A percentile compares a stretch with the other conserved stretches of the same genome.
These are phyloP conservation scores for Plasmodium vivax DNA, from an alignment of 169 alveolate genomes.

Conservation along the genomic window DNA sequence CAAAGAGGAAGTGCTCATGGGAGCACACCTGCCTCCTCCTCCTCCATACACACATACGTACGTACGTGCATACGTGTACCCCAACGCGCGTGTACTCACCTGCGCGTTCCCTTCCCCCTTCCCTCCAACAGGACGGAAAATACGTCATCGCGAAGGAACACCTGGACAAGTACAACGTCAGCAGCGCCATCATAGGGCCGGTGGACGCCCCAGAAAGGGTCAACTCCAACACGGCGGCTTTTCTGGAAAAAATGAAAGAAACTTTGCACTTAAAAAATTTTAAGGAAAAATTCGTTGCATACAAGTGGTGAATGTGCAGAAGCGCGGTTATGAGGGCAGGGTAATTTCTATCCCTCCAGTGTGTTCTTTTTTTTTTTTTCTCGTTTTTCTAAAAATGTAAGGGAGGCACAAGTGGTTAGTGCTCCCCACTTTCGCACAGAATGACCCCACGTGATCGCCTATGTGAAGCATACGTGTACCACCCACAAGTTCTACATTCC, in stretches of 20 bases:
- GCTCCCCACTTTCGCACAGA: neutral
- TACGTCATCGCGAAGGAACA: conserved; percentile 67
- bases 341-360: neutral
- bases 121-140: conserved; percentile 24
- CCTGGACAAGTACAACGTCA: conserved; percentile 68
- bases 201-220: conserved; percentile 73
- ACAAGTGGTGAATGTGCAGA: conserved; percentile 54
- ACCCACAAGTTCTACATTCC: neutral
- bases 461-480: too few species aligned
- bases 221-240: conserved; percentile 47
- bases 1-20: neutral
- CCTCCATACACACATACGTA: neutral
- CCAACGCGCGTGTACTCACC: neutral
- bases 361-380: conserved; percentile 16
- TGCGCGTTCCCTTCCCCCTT: neutral
- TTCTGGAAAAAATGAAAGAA: conserved; percentile 72
- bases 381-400: neutral
- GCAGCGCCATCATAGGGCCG: conserved; percentile 44
- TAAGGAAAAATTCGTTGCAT: conserved; percentile 71
- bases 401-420: neutral
- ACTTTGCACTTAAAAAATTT: conserved; percentile 68
- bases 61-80: neutral
- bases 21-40: neutral
- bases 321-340: neutral
- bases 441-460: neutral